These are phyloP conservation scores for Aspergillus amoenus DNA, from an alignment of 2,329 filamentous ascomycete genomes.

Conservation along the genomic window DNA sequence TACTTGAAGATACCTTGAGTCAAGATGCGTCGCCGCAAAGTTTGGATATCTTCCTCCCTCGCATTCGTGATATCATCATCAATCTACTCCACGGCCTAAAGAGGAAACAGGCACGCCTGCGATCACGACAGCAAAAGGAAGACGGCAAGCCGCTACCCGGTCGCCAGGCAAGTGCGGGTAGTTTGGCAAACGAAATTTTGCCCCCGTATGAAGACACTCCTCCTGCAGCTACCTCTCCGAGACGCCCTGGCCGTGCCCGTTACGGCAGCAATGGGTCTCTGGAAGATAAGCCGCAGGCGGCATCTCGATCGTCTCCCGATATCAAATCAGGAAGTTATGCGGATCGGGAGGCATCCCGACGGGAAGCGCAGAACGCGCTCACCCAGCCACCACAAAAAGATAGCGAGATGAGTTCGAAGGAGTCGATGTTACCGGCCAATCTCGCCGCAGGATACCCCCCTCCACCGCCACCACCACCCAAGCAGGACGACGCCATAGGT, in stretches of 20 bases:
- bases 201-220: slow-evolving; percentile 44
- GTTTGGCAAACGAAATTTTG: slow-evolving; percentile 46
- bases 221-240: slow-evolving; percentile 32
- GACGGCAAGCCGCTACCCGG: slow-evolving; percentile 42
- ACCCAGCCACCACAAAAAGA: slow-evolving; percentile 69
- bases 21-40: slow-evolving; percentile 94
- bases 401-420: slow-evolving; percentile 46
- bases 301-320: slow-evolving; percentile 32
- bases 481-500: slow-evolving; percentile 84
- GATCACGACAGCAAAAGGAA: slow-evolving; percentile 55
- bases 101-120: slow-evolving; percentile 89
- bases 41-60: slow-evolving; percentile 87
- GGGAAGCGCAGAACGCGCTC: slow-evolving; percentile 38
- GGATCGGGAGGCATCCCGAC: slow-evolving; percentile 41
- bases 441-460: slow-evolving; percentile 54
- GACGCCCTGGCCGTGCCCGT: slow-evolving; percentile 31
- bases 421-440: slow-evolving; percentile 24
- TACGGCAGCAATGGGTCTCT: slow-evolving; percentile 41
- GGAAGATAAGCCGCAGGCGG: slow-evolving; percentile 31
- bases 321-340: slow-evolving; percentile 31
- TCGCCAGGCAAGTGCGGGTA: slow-evolving; percentile 49
- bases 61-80: slow-evolving; percentile 98
- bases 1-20: slow-evolving; percentile 92
- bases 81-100: slow-evolving; percentile 94
- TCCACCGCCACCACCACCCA: slow-evolving; percentile 75